Evolutionary conservation across 148 eudicot species (phyloP).

Genomic region (Nepenthes gracilis): DNA sequence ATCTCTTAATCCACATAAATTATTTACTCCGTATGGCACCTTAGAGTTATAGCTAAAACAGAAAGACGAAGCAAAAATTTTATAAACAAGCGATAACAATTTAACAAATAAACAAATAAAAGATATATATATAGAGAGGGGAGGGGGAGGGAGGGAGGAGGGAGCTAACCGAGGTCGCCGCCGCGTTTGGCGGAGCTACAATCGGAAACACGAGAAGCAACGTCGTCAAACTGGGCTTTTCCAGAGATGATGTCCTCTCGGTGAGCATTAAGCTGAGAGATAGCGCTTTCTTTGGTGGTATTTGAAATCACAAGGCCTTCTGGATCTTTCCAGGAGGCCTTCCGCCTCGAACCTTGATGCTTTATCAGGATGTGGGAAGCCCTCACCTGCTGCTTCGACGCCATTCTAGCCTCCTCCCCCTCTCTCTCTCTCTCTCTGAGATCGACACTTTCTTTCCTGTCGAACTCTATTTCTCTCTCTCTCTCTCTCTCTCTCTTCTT

Average conservation of each 20-base stretch:
- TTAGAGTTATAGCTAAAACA: too few species aligned
- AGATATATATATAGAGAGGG: background rate
- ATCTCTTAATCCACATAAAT: too few species aligned
- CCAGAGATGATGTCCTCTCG: constrained; percentile 66
- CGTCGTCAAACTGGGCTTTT: constrained; percentile 45
- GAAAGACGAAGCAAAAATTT: too few species aligned
- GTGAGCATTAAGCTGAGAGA: constrained; percentile 49
- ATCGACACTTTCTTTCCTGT: constrained; percentile 41
- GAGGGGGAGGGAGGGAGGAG: background rate
- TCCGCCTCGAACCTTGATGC: constrained; percentile 80
- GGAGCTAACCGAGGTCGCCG: constrained; percentile 76
- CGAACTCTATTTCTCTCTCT: constrained; percentile 34
- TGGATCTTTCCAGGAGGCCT: constrained; percentile 96
- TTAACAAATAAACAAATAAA: background rate
- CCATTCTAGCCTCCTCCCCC: constrained; percentile 36
- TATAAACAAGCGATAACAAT: too few species aligned
- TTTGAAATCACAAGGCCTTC: constrained; percentile 53
- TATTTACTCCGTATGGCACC: too few species aligned
- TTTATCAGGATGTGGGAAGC: constrained; percentile 89
- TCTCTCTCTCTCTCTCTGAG: constrained; percentile 15
- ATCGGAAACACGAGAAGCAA: constrained; percentile 52
- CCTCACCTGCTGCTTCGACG: constrained; percentile 57
- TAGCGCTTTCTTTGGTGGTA: constrained; percentile 66
- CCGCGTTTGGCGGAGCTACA: constrained; percentile 95
- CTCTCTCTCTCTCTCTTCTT: too few species aligned